Percentiles rank a stretch among this genome's conserved stretches.
Conservation (phyloP, 2,329 filamentous ascomycete species). For the Beauveria bassiana region DNA sequence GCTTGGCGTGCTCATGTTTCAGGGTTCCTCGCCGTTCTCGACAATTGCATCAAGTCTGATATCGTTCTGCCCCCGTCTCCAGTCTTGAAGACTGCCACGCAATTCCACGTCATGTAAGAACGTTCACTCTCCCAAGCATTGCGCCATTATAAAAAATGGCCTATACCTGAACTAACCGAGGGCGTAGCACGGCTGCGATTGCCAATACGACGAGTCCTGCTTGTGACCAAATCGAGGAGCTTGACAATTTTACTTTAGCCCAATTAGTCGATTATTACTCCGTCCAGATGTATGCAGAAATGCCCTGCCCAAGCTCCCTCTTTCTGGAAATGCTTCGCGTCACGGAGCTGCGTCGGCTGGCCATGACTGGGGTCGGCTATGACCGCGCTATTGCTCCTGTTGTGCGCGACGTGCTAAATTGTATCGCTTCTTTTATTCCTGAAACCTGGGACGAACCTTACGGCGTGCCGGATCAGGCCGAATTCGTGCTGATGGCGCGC, state of each 20-base stretch:
- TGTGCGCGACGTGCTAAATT: background rate
- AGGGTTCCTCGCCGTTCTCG: background rate
- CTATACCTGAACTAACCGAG: background rate
- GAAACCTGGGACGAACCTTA: background rate
- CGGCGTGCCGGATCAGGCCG: background rate
- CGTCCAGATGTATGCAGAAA: background rate
- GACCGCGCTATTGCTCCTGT: background rate
- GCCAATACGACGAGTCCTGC: slow-evolving; percentile 4
- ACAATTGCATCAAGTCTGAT: background rate
- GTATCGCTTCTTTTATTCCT: background rate
- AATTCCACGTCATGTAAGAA: background rate
- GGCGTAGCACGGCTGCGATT: background rate
- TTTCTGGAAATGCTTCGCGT: background rate
- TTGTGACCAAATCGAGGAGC: background rate
- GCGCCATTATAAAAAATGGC: background rate
- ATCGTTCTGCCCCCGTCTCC: background rate
- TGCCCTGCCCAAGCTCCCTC: background rate
- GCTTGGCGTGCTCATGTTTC: slow-evolving; percentile 1
- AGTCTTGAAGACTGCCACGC: background rate
- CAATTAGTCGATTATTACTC: background rate
- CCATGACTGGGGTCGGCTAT: background rate
- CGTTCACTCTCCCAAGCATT: background rate
- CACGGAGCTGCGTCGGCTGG: background rate
- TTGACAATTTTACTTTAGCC: background rate
- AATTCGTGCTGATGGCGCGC: background rate